Base-by-base conservation (phyloP, 1,284 basidiomycete genomes). In the Trichosporon sp. region DNA sequence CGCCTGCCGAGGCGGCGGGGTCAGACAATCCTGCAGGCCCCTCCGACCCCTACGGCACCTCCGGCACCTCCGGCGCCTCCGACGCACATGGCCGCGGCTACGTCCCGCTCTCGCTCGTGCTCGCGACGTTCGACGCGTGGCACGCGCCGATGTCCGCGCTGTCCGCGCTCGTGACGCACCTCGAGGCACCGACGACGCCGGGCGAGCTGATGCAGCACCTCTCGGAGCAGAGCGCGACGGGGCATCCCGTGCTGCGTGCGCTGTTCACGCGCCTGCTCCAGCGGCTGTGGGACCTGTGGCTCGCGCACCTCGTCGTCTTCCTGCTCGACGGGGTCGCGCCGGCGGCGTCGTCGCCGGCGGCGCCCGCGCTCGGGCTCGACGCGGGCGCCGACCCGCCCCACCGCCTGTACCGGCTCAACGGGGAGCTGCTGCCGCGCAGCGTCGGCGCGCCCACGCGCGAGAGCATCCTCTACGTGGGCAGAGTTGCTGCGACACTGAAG, bases 391-490 rank as follows among this genome's bases (percentile, higher is more conserved):
- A 76, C 62, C 75, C 78, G 0, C 77, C 73, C 34, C 76, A 78
- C 65, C 68, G 77, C 21, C 70, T 79, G 8, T 84, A 84, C 75
- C 64, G 64, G 7, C 80, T 85, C n/a, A 79, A 89, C 65, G 86
- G 88, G 1, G 89, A 89, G 1, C 86, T 91, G 2, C 86, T 93
- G 62, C 93, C 93, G 0, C 86, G 88, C 0, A 91, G 90, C 69
- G 86, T 95, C 23, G 89, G 90, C 1, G 74, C 83, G 1, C 87
- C 89, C 62, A 89, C 91, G 5, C 87, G 87, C 69, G 91, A 93
- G 68, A 92, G 92, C 7, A 92, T 96, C 67, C 83, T 89, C 1
- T 95, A 95, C 77, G 88, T 95, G 38, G 94, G 93, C 0, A 87
- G 92, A 34, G 93, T 94, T 2, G 89, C 95, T 34, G 89, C 90